Conservation (phyloP, 139 green algal species). For the Pleodorina starrii region DNA sequence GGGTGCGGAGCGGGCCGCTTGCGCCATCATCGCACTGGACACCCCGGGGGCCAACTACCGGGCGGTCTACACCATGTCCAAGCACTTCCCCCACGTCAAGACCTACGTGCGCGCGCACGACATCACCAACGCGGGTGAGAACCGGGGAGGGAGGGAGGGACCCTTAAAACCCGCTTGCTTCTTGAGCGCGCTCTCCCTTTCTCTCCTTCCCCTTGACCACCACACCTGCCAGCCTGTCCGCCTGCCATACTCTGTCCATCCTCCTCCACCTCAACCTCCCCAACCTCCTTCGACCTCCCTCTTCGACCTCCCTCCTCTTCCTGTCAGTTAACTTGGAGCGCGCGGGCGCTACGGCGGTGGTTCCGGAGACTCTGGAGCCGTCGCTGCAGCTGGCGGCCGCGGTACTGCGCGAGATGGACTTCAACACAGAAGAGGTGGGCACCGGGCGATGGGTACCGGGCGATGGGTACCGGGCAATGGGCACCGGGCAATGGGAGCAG, state of each 20-base stretch:
- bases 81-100: conserved; percentile 91
- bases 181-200: too few relatives aligned
- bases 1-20: conserved; percentile 82
- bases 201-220: too few relatives aligned
- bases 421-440: conserved; percentile 80
- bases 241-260: too few relatives aligned
- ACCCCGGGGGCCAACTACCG: conserved; percentile 94
- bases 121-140: conserved; percentile 85
- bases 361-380: conserved; percentile 98
- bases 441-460: not conserved
- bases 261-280: too few relatives aligned
- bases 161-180: too few relatives aligned
- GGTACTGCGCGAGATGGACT: conserved; percentile 88
- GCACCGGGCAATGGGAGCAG: too few relatives aligned
- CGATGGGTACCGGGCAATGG: not conserved
- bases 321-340: conserved; percentile 89
- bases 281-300: too few relatives aligned
- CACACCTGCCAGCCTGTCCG: too few relatives aligned
- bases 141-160: too few relatives aligned
- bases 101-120: conserved; percentile 98
- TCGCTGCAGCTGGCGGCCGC: conserved; percentile 95
- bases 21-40: conserved; percentile 95
- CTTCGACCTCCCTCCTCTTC: not conserved
- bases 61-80: conserved; percentile 94
- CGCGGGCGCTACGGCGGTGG: conserved; percentile 93